A percentile compares a stretch with the other conserved stretches of the same genome.
These are phyloP conservation scores for Leccinum disarticulatum DNA, from an alignment of 768 basidiomycete species.

Conservation along the genomic window DNA sequence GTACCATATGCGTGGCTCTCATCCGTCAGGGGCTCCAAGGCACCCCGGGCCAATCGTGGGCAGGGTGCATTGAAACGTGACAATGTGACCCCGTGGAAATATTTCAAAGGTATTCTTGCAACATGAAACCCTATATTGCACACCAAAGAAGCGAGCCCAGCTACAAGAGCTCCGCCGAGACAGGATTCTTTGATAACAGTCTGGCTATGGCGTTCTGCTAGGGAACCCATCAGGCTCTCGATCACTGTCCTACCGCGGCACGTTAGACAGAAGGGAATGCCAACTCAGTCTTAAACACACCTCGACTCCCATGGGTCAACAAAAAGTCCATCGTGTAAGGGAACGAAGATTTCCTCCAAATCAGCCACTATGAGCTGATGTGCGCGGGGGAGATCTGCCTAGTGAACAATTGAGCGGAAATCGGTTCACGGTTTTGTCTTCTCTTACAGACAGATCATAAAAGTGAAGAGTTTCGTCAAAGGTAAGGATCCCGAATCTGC, in stretches of 20 bases:
- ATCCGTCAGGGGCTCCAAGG: conserved; percentile 52
- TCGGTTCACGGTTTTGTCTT: conserved; percentile 7
- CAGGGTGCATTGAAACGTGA: conserved; percentile 67
- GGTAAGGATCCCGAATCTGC: conserved; percentile 75
- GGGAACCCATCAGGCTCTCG: conserved; percentile 59
- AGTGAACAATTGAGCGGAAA: conserved; percentile 21
- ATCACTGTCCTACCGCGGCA: conserved; percentile 50
- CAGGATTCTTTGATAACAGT: conserved; percentile 55
- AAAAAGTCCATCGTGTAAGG: conserved; percentile 69
- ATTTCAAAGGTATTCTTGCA: conserved; percentile 9
- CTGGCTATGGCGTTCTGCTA: conserved; percentile 63
- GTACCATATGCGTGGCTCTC: conserved; percentile 76
- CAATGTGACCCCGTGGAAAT: conserved; percentile 61
- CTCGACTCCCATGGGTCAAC: conserved; percentile 71
- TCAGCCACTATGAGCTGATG: conserved; percentile 84
- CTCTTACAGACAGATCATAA: conserved; percentile 80
- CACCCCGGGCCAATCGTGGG: conserved; percentile 73
- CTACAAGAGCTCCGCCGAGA: conserved; percentile 75
- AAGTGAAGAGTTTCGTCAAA: conserved; percentile 84
- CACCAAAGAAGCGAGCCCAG: conserved; percentile 70
- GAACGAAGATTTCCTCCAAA: conserved; percentile 90
- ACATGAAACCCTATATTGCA: conserved; percentile 29
- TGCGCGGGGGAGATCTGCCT: conserved; percentile 48
- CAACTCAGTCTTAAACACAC: conserved; percentile 40
- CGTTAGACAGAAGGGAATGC: conserved; percentile 6